Conservation (phyloP, 768 basidiomycete species). For the Tricholoma furcatifolium region DNA sequence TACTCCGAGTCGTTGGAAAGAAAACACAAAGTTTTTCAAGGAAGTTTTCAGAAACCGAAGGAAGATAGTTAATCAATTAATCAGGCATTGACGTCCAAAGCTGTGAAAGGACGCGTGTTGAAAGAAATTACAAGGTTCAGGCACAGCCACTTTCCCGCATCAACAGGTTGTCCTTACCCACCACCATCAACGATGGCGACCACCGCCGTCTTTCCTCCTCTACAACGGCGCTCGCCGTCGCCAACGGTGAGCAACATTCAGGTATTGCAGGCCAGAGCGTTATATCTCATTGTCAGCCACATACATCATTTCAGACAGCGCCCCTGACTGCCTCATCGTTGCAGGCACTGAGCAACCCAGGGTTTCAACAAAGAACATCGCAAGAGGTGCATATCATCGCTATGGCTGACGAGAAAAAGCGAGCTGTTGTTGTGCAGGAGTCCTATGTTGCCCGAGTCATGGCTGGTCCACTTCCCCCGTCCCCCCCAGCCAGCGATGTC, state of each 20-base stretch:
- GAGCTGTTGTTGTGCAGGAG: constrained; percentile 6
- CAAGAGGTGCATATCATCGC: constrained; percentile 57
- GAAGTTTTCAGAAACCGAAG: no score
- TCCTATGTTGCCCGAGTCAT: constrained; percentile 16
- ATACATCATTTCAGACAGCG: constrained; percentile 35
- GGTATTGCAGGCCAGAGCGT: constrained; percentile 21
- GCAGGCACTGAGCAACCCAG: constrained; percentile 11
- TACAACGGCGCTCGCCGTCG: constrained; percentile 25
- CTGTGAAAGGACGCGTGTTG: no score
- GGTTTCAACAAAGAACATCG: constrained; percentile 17
- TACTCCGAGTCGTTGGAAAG: no score
- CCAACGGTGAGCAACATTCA: constrained; percentile 16
- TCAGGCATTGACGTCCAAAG: no score
- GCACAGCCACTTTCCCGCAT: constrained; percentile 7
- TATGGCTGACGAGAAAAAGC: constrained; percentile 44
- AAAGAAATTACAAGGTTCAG: background rate
- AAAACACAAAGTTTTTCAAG: no score
- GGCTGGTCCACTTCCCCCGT: constrained; percentile 28
- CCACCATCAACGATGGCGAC: constrained; percentile 12
- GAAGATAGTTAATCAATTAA: no score
- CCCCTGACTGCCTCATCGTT: constrained; percentile 22
- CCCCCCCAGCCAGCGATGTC: constrained; percentile 32
- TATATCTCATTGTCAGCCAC: constrained; percentile 30
- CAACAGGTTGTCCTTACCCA: background rate
- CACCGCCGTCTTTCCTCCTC: constrained; percentile 7